These are phyloP conservation scores for Aspergillus sp. DNA, from an alignment of 2,329 filamentous ascomycete genomes.

Conservation along the genomic window DNA sequence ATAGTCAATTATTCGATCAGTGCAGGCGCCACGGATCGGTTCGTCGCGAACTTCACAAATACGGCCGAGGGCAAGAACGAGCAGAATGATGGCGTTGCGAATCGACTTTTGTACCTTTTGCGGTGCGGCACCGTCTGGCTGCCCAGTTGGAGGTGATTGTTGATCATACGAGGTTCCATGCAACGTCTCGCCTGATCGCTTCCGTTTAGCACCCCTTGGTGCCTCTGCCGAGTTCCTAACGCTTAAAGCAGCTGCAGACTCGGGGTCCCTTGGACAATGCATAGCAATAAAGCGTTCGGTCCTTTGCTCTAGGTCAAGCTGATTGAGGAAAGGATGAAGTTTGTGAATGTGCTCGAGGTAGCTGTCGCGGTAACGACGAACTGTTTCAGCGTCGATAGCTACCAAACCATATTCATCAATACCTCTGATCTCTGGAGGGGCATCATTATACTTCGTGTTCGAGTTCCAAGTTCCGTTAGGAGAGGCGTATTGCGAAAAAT, in stretches of 20 bases:
- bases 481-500: slow-evolving; percentile 39
- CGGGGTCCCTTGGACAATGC: slow-evolving; percentile 41
- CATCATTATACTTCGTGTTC: slow-evolving; percentile 30
- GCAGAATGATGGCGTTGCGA: slow-evolving; percentile 75
- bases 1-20: slow-evolving; percentile 30
- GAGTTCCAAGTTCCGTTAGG: slow-evolving; percentile 54
- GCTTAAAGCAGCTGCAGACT: slow-evolving; percentile 3
- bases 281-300: slow-evolving; percentile 52
- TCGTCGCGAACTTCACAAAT: slow-evolving; percentile 61
- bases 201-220: slow-evolving; percentile 37
- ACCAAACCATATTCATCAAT: slow-evolving; percentile 52
- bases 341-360: slow-evolving; percentile 63
- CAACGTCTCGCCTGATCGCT: slow-evolving; percentile 36
- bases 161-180: slow-evolving; percentile 25
- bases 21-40: slow-evolving; percentile 57
- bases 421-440: slow-evolving; percentile 45
- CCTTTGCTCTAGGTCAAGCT: slow-evolving; percentile 52
- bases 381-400: slow-evolving; percentile 53
- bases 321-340: slow-evolving; percentile 64
- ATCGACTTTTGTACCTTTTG: slow-evolving; percentile 59
- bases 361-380: slow-evolving; percentile 53
- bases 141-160: slow-evolving; percentile 20
- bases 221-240: slow-evolving; percentile 23
- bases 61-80: slow-evolving; percentile 82
- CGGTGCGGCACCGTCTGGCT: not conserved